phyloP scores from a whole-genome alignment of 164 flowering plant genomes.

The Aristolochia fimbriata region DNA sequence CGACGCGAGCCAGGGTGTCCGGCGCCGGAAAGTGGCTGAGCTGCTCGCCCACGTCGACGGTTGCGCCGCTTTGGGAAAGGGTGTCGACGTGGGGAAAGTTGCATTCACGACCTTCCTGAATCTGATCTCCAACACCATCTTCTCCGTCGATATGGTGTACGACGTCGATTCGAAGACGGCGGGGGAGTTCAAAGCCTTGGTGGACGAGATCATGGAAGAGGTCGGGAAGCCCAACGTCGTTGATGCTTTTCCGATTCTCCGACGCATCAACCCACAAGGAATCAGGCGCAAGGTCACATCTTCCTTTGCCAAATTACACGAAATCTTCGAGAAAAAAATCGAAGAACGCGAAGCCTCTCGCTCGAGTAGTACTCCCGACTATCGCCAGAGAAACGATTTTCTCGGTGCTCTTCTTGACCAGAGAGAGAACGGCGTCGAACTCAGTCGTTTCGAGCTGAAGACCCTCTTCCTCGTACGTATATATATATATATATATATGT shows the following conservation, averaged over 20 bases:
- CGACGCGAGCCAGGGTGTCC: neutral
- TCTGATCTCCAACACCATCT: slow-evolving; percentile 4
- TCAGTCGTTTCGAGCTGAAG: neutral
- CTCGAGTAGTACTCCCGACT: neutral
- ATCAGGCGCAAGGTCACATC: neutral
- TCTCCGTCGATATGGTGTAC: slow-evolving; percentile 6
- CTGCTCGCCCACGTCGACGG: neutral
- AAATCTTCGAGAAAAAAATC: neutral
- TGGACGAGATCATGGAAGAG: neutral
- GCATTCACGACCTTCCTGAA: neutral
- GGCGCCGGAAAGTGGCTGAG: neutral
- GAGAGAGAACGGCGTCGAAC: neutral
- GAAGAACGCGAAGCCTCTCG: neutral
- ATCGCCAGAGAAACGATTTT: neutral
- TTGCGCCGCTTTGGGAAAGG: neutral
- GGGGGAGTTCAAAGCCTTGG: neutral
- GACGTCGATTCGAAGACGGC: neutral
- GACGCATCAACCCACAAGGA: slow-evolving; percentile 3
- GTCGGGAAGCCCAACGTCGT: slow-evolving; percentile 3
- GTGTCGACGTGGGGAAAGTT: neutral
- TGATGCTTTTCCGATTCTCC: slow-evolving; percentile 3
- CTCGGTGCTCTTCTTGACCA: slow-evolving; percentile 3
- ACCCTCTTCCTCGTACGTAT: neutral
- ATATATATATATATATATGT: too few species aligned
- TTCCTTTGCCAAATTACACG: too few species aligned